These are phyloP conservation scores for Podochytrium sp. DNA, from an alignment of 192 early-diverging fungal genomes.

Conservation along the genomic window DNA sequence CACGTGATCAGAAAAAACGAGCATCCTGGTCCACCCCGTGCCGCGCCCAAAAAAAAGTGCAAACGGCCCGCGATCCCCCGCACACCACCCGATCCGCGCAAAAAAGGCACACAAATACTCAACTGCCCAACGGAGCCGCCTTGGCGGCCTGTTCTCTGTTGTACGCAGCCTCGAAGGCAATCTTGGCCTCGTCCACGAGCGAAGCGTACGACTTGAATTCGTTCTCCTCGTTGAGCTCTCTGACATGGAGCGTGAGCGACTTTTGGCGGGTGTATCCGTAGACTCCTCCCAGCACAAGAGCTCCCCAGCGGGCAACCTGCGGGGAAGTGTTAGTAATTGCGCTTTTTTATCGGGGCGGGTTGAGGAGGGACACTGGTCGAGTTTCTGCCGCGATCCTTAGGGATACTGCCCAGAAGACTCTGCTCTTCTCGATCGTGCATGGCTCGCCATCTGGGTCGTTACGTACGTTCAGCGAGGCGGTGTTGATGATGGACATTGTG, in stretches of 20 bases:
- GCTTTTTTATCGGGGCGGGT: constrained; percentile 7
- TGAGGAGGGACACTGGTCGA: neutral
- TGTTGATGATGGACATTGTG: constrained; percentile 47
- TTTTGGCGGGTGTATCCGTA: constrained; percentile 51
- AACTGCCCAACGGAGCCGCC: constrained; percentile 50
- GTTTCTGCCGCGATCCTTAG: neutral
- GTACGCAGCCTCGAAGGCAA: constrained; percentile 55
- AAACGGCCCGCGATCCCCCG: neutral
- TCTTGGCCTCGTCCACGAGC: constrained; percentile 56
- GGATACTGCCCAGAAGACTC: neutral
- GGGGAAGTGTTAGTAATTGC: constrained; percentile 1
- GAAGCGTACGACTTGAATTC: constrained; percentile 40
- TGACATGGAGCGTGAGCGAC: constrained; percentile 47
- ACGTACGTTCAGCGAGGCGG: constrained; percentile 55
- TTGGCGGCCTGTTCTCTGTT: constrained; percentile 48
- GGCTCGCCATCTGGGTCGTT: neutral
- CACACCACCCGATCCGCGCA: neutral
- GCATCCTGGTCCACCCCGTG: no score
- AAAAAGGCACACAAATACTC: constrained; percentile 7
- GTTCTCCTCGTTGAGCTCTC: constrained; percentile 38
- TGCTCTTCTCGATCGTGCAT: neutral
- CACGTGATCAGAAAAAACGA: neutral
- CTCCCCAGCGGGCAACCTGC: constrained; percentile 53
- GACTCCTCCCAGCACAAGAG: constrained; percentile 50
- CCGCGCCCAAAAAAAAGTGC: neutral